Evolutionary conservation across 345 rosid genomes (phyloP).

Genomic region (Pelargonium nanum): DNA sequence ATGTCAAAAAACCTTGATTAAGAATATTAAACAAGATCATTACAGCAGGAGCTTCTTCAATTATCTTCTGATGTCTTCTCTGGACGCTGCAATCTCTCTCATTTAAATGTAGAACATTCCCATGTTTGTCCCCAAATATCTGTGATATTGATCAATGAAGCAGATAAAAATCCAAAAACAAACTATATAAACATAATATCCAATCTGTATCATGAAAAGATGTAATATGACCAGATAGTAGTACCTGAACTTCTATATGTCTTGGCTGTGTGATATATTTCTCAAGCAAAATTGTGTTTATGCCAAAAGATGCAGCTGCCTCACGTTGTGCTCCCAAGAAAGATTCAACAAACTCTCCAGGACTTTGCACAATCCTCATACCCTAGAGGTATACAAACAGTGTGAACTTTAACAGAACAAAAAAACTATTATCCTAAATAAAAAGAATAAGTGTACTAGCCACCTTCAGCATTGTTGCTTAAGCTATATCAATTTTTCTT

Average conservation of each 20-base stretch:
- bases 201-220: background rate
- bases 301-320: conserved; percentile 91
- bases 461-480: background rate
- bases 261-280: conserved; percentile 85
- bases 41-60: conserved; percentile 99
- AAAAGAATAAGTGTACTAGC: background rate
- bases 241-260: conserved; percentile 96
- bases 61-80: conserved; percentile 95
- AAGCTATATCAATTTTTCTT: background rate
- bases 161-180: conserved; percentile 6
- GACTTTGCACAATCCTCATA: conserved; percentile 76
- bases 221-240: no score
- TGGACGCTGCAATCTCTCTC: conserved; percentile 97
- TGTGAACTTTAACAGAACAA: conserved; percentile 15
- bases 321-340: conserved; percentile 93
- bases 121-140: conserved; percentile 85
- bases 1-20: conserved; percentile 15
- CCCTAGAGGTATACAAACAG: conserved; percentile 45
- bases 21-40: conserved; percentile 21
- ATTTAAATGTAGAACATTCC: conserved; percentile 62
- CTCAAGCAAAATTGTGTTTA: conserved; percentile 80
- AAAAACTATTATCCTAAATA: conserved; percentile 6
- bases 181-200: background rate
- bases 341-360: conserved; percentile 55
- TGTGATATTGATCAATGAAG: conserved; percentile 15